A percentile compares a stretch with the other conserved stretches of the same genome.
phyloP scores from a whole-genome alignment of 495 filamentous ascomycete species.

The Aspergillus incahuasiensis region DNA sequence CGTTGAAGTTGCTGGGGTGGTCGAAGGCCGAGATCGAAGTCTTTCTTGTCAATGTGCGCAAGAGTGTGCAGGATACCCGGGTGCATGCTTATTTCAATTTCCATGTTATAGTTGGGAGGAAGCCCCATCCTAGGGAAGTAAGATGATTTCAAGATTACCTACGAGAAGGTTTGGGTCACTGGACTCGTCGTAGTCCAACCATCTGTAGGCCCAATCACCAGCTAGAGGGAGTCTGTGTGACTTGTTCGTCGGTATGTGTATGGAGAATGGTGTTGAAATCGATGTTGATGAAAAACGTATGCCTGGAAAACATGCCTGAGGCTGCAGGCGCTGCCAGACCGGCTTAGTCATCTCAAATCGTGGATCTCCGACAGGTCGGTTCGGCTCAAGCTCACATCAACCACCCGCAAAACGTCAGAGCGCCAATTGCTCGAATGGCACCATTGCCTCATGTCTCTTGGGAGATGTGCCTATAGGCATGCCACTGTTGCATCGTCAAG shows the following conservation, averaged over 20 bases:
- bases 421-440: conserved; percentile 27
- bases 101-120: conserved; percentile 52
- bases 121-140: conserved; percentile 34
- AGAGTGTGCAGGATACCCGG: conserved; percentile 47
- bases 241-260: no score
- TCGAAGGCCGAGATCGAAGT: conserved; percentile 51
- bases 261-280: no score
- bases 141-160: background rate
- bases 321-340: background rate
- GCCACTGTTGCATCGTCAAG: conserved; percentile 26
- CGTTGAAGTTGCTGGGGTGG: conserved; percentile 40
- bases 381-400: background rate
- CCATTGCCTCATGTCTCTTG: conserved; percentile 36
- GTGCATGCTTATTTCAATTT: conserved; percentile 54
- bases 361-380: background rate
- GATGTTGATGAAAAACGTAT: background rate
- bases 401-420: background rate
- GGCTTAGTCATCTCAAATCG: conserved; percentile 7
- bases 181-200: background rate
- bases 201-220: no score
- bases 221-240: no score
- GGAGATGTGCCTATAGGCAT: conserved; percentile 44
- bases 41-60: conserved; percentile 55
- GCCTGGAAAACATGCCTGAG: conserved; percentile 1
- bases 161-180: background rate